Conservation (phyloP, 2,329 filamentous ascomycete genomes). For the Metarhizium sp. region DNA sequence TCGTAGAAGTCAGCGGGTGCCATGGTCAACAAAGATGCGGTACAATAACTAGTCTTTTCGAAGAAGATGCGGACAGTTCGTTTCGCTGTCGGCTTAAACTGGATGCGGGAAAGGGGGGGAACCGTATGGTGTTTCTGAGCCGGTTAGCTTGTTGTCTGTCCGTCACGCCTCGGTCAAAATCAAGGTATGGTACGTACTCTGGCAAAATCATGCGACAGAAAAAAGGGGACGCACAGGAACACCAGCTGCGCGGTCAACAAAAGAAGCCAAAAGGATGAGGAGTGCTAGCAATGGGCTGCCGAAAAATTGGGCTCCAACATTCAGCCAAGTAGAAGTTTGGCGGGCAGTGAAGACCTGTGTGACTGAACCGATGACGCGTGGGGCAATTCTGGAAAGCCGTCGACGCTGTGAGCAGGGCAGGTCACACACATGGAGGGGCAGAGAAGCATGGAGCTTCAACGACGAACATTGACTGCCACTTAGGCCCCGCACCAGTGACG, state of each 20-base stretch:
- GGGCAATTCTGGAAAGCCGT: background rate
- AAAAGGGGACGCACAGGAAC: background rate
- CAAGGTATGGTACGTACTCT: background rate
- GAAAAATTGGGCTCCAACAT: background rate
- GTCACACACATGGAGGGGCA: conserved; percentile 4
- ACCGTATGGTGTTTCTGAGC: background rate
- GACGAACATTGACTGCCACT: no score
- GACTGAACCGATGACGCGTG: background rate
- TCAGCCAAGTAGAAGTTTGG: background rate
- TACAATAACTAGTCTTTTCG: background rate
- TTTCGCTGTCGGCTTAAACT: background rate
- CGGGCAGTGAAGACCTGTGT: background rate
- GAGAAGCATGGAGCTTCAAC: no score
- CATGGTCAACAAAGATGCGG: conserved; percentile 7
- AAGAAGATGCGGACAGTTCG: background rate
- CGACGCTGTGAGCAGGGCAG: background rate
- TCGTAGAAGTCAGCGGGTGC: conserved; percentile 30
- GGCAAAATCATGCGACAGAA: background rate
- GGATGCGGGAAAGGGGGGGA: background rate
- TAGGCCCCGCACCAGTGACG: no score
- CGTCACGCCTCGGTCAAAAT: background rate
- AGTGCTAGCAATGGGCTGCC: no score
- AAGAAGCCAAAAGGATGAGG: background rate
- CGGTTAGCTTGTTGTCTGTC: background rate
- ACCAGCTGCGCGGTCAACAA: background rate